Conservation (phyloP, 23 red algal genomes). For the Gracilariopsis chorda region DNA sequence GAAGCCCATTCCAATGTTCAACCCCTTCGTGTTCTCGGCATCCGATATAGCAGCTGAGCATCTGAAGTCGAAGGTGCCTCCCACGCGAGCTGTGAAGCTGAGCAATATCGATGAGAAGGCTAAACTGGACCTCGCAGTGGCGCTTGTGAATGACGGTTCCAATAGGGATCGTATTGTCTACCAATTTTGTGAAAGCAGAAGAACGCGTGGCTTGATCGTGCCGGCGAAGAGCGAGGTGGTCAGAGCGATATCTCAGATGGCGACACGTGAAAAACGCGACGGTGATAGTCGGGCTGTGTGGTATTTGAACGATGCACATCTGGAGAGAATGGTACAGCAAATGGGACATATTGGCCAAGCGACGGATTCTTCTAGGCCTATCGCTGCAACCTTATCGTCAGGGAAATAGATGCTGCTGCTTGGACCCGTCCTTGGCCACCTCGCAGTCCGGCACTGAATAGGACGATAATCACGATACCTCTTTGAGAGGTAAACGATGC, state of each 20-base stretch:
- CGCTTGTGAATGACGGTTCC: conserved; percentile 10
- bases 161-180: conserved; percentile 46
- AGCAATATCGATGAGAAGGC: conserved; percentile 30
- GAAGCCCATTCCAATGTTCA: conserved; percentile 55
- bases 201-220: conserved; percentile 6
- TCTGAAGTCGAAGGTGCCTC: background rate
- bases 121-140: conserved; percentile 38
- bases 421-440: background rate
- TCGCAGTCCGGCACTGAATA: too few relatives aligned
- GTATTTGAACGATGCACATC: conserved; percentile 19
- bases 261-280: conserved; percentile 42
- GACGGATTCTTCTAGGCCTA: background rate
- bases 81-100: background rate
- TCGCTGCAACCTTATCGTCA: background rate
- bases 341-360: background rate
- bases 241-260: conserved; percentile 34
- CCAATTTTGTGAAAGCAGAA: conserved; percentile 29
- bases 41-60: conserved; percentile 23
- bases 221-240: conserved; percentile 58
- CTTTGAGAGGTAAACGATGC: too few relatives aligned
- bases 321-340: conserved; percentile 17
- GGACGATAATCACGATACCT: too few relatives aligned
- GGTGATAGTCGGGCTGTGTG: conserved; percentile 43
- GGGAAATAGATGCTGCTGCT: background rate
- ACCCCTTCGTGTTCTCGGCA: conserved; percentile 30